A percentile compares a stretch with the other conserved stretches of the same genome.
phyloP scores from a whole-genome alignment of 129 eudicot genomes.

The Daucus carota region DH1_v3.0 NC_030382.2:32851001-32851500 shows the following conservation, averaged over 20 bases:
- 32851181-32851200: too few relatives aligned
- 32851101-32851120: background rate
- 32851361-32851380: background rate
- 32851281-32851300: background rate
- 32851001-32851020: background rate
- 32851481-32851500: conserved; percentile 6
- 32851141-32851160: background rate
- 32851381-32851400: conserved; percentile 5
- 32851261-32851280: conserved; percentile 9
- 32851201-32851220: background rate
- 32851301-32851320: conserved; percentile 5
- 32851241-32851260: background rate
- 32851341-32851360: background rate
- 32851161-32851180: background rate
- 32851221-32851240: background rate
- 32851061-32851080: background rate
- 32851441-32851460: conserved; percentile 3
- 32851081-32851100: background rate
- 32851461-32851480: conserved; percentile 9
- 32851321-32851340: background rate
- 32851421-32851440: conserved; percentile 8
- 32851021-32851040: background rate
- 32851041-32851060: background rate
- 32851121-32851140: background rate
- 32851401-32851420: background rate